Percentiles rank a stretch among this genome's conserved stretches.
phyloP scores from a whole-genome alignment of 192 early-diverging fungal genomes.

The Linnemannia elongata region DNA sequence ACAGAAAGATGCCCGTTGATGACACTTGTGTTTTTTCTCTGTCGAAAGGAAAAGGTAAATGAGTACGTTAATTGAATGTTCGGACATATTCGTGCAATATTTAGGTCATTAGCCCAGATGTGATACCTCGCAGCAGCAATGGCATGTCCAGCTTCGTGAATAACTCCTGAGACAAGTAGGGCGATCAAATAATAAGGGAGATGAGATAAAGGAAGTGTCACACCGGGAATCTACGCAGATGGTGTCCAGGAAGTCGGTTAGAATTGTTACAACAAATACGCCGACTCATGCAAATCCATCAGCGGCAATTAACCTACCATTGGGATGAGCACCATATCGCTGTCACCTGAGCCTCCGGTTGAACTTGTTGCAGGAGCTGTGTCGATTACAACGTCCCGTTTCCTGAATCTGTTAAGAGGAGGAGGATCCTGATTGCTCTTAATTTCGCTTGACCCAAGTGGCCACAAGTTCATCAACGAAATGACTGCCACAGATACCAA shows the following conservation, averaged over 20 bases:
- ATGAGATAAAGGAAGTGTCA: constrained; percentile 78
- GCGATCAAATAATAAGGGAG: constrained; percentile 77
- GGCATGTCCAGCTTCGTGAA: constrained; percentile 84
- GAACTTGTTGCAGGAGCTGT: constrained; percentile 11
- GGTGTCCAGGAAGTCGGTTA: background rate
- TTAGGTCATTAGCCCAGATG: background rate
- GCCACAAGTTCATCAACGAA: constrained; percentile 24
- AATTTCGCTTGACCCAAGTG: background rate
- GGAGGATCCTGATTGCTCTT: background rate
- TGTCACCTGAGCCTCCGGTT: constrained; percentile 40
- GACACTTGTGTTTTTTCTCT: constrained; percentile 74
- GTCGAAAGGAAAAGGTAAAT: background rate
- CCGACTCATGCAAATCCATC: background rate
- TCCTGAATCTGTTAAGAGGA: constrained; percentile 4
- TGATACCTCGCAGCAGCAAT: constrained; percentile 76
- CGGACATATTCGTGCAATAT: background rate
- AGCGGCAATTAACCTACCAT: constrained; percentile 62
- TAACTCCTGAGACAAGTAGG: constrained; percentile 70
- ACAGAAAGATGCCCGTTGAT: constrained; percentile 74
- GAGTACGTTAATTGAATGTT: constrained; percentile 2
- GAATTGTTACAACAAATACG: background rate
- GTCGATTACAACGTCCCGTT: constrained; percentile 22
- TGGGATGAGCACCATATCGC: constrained; percentile 68
- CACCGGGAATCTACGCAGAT: constrained; percentile 75
- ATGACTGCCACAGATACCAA: constrained; percentile 33